A percentile compares a stretch with the other conserved stretches of the same genome.
phyloP scores from a whole-genome alignment of 768 basidiomycete genomes.

The Hericium erinaceus region DNA sequence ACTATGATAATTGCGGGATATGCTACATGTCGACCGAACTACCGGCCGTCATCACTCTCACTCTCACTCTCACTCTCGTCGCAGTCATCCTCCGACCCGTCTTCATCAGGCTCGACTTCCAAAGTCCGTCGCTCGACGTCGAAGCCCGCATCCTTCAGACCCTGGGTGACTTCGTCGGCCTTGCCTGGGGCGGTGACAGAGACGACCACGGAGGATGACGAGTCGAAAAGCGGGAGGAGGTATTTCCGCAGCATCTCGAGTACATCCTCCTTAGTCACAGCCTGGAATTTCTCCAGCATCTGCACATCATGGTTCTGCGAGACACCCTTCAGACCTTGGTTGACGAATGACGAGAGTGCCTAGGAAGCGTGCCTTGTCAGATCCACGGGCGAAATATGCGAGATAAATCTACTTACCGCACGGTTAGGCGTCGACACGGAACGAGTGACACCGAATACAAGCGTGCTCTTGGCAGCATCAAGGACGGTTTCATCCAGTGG shows the following conservation, averaged over 20 bases:
- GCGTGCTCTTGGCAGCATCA: conserved; percentile 86
- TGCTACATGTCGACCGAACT: background rate
- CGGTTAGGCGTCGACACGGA: conserved; percentile 78
- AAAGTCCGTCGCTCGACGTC: conserved; percentile 65
- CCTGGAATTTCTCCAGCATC: conserved; percentile 71
- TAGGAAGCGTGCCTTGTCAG: conserved; percentile 20
- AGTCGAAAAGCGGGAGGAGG: conserved; percentile 78
- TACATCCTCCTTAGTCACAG: conserved; percentile 74
- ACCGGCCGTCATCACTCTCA: background rate
- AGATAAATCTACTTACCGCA: conserved; percentile 48
- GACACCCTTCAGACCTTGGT: conserved; percentile 86
- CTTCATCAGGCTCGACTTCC: conserved; percentile 47
- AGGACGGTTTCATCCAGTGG: conserved; percentile 70
- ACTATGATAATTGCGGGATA: background rate
- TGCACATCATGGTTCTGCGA: conserved; percentile 64
- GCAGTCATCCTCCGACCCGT: conserved; percentile 28
- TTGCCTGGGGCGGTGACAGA: conserved; percentile 81
- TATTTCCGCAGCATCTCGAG: conserved; percentile 57
- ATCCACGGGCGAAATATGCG: background rate
- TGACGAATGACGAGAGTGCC: conserved; percentile 78
- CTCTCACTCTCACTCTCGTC: conserved; percentile 24
- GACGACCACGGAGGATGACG: conserved; percentile 67
- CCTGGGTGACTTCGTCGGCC: conserved; percentile 56
- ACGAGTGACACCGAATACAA: conserved; percentile 77
- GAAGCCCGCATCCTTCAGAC: conserved; percentile 62